Percentiles rank a stretch among this genome's conserved stretches.
Evolutionary conservation across 129 eudicot species (phyloP).

Genomic region (Scalesia atractyloides): DNA sequence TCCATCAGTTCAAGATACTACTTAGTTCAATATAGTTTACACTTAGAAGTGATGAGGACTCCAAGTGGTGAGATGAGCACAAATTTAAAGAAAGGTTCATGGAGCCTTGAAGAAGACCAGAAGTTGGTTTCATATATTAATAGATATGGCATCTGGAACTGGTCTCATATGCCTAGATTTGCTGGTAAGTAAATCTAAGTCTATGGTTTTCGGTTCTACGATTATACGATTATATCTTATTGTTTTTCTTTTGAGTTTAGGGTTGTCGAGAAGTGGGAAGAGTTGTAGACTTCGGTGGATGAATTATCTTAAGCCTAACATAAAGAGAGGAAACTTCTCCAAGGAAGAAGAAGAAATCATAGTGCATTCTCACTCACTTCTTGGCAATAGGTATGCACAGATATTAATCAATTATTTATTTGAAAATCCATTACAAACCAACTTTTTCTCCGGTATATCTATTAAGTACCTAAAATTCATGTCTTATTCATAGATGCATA

Average conservation of each 20-base stretch:
- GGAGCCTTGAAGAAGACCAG: constrained; percentile 45
- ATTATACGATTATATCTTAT: not conserved
- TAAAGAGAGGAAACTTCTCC: constrained; percentile 40
- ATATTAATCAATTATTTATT: not conserved
- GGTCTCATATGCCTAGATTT: constrained; percentile 46
- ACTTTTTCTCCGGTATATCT: not conserved
- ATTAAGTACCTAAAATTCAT: not conserved
- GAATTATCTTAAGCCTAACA: constrained; percentile 20
- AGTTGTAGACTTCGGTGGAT: constrained; percentile 54
- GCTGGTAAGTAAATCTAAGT: constrained; percentile 24
- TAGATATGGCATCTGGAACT: constrained; percentile 40
- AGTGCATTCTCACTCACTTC: constrained; percentile 21
- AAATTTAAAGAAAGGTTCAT: constrained; percentile 26
- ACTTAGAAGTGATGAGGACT: constrained; percentile 20
- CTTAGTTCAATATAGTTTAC: not conserved
- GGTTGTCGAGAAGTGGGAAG: constrained; percentile 47
- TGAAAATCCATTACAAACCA: not conserved
- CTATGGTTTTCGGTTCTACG: not conserved
- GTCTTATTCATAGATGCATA: not conserved
- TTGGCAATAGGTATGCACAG: constrained; percentile 41
- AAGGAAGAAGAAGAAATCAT: constrained; percentile 41
- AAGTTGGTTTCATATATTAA: constrained; percentile 37
- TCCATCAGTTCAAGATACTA: constrained; percentile 3
- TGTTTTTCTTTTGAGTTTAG: not conserved
- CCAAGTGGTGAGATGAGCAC: constrained; percentile 10